A percentile compares a stretch with the other conserved stretches of the same genome.
These are phyloP conservation scores for Colletotrichum incanum DNA, from an alignment of 2,329 filamentous ascomycete genomes.

Conservation along the genomic window DNA sequence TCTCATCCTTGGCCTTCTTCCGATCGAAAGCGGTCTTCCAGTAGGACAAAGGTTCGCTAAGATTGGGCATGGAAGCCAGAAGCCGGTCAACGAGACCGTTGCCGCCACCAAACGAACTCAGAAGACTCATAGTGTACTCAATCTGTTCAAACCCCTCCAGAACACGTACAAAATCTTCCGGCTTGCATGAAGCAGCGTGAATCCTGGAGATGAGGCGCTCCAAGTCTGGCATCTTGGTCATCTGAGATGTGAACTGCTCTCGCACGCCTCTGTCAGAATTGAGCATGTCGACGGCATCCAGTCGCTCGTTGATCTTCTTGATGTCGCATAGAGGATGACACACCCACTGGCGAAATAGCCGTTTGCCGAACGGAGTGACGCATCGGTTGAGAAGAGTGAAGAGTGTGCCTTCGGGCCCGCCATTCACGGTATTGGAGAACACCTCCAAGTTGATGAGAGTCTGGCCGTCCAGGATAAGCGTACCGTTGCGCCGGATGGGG, in stretches of 20 bases:
- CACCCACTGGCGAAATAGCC: constrained; percentile 96
- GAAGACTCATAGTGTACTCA: constrained; percentile 89
- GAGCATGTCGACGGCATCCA: constrained; percentile 94
- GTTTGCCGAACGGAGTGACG: constrained; percentile 96
- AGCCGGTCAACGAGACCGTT: constrained; percentile 89
- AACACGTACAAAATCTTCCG: constrained; percentile 93
- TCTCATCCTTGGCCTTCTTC: constrained; percentile 81
- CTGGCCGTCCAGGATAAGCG: constrained; percentile 93
- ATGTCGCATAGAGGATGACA: constrained; percentile 94
- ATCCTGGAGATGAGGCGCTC: constrained; percentile 95
- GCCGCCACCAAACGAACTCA: constrained; percentile 81
- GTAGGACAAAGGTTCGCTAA: constrained; percentile 80
- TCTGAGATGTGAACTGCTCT: constrained; percentile 89
- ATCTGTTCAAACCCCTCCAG: constrained; percentile 98
- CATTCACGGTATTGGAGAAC: constrained; percentile 93
- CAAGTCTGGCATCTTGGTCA: constrained; percentile 93
- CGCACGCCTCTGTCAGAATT: constrained; percentile 87
- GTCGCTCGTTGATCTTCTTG: constrained; percentile 88
- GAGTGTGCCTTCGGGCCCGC: constrained; percentile 86
- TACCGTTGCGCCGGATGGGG: constrained; percentile 92
- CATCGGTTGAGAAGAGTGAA: constrained; percentile 94
- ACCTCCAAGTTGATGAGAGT: constrained; percentile 98
- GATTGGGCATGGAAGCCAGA: constrained; percentile 87
- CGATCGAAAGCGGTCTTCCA: constrained; percentile 97
- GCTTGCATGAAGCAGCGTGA: constrained; percentile 90